Evolutionary conservation across 2,329 filamentous ascomycete species (phyloP).

Genomic region (Cladosporium sphaerospermum): DNA sequence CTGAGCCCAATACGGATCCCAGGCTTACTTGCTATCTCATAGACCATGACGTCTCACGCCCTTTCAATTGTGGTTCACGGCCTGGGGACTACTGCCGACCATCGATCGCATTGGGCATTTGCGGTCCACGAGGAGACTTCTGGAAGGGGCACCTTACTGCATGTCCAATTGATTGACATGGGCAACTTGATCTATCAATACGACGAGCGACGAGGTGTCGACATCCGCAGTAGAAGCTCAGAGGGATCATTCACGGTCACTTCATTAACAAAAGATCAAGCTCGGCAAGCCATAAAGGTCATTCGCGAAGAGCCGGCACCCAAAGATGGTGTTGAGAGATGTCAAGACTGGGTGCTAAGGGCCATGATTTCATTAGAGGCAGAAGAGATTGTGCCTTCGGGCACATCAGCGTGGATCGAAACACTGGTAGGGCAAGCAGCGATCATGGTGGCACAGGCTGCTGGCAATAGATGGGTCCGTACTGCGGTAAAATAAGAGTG

Average conservation of each 20-base stretch:
- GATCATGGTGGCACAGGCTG: slow-evolving; percentile 2
- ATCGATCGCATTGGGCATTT: slow-evolving; percentile 13
- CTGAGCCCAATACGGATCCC: background rate
- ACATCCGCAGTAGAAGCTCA: slow-evolving; percentile 7
- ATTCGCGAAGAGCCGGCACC: slow-evolving; percentile 12
- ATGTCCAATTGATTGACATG: background rate
- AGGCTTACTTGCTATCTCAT: background rate
- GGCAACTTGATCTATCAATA: slow-evolving; percentile 6
- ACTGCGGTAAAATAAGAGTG: slow-evolving; percentile 4
- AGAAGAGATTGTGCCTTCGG: slow-evolving; percentile 11
- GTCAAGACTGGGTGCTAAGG: slow-evolving; percentile 14
- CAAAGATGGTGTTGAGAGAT: slow-evolving; percentile 11
- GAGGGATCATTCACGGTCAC: slow-evolving; percentile 10
- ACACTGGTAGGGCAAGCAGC: slow-evolving; percentile 10
- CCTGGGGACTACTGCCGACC: slow-evolving; percentile 1
- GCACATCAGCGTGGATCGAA: slow-evolving; percentile 4
- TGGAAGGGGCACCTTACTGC: background rate
- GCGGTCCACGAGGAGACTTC: background rate
- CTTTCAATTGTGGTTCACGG: slow-evolving; percentile 13
- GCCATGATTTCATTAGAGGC: slow-evolving; percentile 11
- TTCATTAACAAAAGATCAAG: background rate
- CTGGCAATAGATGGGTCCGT: background rate
- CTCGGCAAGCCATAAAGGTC: background rate
- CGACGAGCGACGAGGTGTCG: slow-evolving; percentile 6
- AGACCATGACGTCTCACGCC: background rate